These are phyloP conservation scores for Vaccinium macrocarpon DNA, from an alignment of 148 eudicot species.

Conservation along the genomic window DNA sequence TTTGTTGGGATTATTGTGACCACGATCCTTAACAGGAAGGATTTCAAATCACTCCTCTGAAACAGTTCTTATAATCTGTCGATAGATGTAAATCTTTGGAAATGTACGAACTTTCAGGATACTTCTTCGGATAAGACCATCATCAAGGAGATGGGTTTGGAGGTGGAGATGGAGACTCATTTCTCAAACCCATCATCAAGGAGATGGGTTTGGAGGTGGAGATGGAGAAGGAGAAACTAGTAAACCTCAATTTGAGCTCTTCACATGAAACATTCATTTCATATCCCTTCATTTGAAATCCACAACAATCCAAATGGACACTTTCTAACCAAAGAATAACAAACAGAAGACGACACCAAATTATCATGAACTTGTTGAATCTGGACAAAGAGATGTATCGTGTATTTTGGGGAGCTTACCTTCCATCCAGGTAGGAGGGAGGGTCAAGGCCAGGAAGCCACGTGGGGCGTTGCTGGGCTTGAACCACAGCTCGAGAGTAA, in stretches of 20 bases:
- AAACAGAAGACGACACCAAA: background rate
- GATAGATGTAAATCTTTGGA: too few relatives aligned
- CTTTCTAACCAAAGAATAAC: background rate
- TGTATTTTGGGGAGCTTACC: slow-evolving; percentile 30
- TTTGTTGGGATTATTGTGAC: background rate
- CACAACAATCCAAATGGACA: background rate
- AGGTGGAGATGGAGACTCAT: too few relatives aligned
- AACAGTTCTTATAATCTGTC: background rate
- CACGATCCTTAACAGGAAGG: background rate
- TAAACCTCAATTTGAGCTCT: background rate
- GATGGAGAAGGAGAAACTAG: background rate
- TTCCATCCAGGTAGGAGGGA: slow-evolving; percentile 90
- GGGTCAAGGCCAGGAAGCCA: slow-evolving; percentile 98
- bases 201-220: too few relatives aligned
- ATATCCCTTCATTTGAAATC: background rate
- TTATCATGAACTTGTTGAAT: background rate
- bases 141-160: too few relatives aligned
- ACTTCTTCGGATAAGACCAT: too few relatives aligned
- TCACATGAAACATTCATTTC: background rate
- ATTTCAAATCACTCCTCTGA: background rate
- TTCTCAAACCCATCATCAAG: too few relatives aligned
- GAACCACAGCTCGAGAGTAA: slow-evolving; percentile 29
- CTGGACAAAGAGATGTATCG: background rate
- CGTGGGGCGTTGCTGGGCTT: slow-evolving; percentile 66
- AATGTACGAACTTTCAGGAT: too few relatives aligned